These are phyloP conservation scores for Nissolia schottii DNA, from an alignment of 306 rosid species.

Conservation along the genomic window DNA sequence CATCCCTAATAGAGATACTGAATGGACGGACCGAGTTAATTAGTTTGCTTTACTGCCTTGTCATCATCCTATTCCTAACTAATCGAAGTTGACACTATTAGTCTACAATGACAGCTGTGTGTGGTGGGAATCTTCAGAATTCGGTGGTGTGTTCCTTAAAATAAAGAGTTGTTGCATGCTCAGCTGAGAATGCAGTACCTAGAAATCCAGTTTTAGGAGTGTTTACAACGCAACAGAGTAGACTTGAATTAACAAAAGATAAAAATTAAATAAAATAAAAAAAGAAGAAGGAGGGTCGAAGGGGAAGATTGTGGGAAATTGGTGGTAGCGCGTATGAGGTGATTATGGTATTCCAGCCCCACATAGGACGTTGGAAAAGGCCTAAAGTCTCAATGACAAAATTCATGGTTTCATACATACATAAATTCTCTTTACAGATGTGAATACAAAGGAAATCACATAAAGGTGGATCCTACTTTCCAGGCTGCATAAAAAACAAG, in stretches of 20 bases:
- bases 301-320: neutral
- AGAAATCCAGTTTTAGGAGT: neutral
- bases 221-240: neutral
- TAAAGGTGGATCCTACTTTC: neutral
- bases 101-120: neutral
- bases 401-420: neutral
- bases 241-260: neutral
- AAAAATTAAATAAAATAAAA: too few relatives aligned
- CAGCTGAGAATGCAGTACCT: neutral
- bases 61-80: neutral
- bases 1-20: neutral
- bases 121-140: neutral
- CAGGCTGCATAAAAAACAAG: neutral
- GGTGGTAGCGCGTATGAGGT: neutral
- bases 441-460: neutral
- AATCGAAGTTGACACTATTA: neutral
- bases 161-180: neutral
- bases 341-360: neutral
- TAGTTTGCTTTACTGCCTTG: neutral
- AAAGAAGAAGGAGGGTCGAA: neutral
- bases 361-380: neutral
- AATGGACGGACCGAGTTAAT: neutral
- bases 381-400: neutral
- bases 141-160: neutral
- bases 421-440: neutral